Evolutionary conservation across 2,329 filamentous ascomycete genomes (phyloP).

Genomic region (Ascochyta koolunga): DNA sequence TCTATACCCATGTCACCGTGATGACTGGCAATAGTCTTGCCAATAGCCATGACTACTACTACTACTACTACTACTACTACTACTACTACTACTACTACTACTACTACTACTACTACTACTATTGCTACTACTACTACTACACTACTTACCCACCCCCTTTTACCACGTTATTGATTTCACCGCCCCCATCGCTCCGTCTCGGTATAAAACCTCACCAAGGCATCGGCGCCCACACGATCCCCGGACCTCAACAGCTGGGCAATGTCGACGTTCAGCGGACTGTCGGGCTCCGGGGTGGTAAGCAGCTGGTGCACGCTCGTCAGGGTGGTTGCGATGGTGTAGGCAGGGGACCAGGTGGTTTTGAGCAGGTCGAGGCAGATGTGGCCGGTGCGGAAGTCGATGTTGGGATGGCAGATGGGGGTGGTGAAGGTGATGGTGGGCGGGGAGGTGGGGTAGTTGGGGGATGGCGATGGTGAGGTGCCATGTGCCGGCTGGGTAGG

Average conservation of each 20-base stretch:
- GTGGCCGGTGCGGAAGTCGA: constrained; percentile 70
- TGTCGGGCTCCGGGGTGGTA: constrained; percentile 71
- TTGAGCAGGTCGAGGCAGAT: constrained; percentile 91
- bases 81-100: too few species aligned
- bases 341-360: constrained; percentile 80
- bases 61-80: too few species aligned
- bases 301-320: constrained; percentile 75
- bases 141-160: background rate
- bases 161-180: constrained; percentile 14
- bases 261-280: constrained; percentile 79
- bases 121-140: too few species aligned
- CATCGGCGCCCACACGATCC: constrained; percentile 70
- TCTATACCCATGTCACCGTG: background rate
- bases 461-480: constrained; percentile 79
- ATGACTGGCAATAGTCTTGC: too few species aligned
- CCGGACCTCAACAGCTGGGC: constrained; percentile 72
- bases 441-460: constrained; percentile 77
- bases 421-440: constrained; percentile 81
- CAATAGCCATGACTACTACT: too few species aligned
- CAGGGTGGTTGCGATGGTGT: constrained; percentile 77
- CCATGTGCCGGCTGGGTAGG: constrained; percentile 72
- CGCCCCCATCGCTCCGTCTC: constrained; percentile 55
- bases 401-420: constrained; percentile 50
- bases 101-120: too few species aligned
- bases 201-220: constrained; percentile 75